phyloP scores from a whole-genome alignment of 768 basidiomycete species.

The Podaxis rugospora region DNA sequence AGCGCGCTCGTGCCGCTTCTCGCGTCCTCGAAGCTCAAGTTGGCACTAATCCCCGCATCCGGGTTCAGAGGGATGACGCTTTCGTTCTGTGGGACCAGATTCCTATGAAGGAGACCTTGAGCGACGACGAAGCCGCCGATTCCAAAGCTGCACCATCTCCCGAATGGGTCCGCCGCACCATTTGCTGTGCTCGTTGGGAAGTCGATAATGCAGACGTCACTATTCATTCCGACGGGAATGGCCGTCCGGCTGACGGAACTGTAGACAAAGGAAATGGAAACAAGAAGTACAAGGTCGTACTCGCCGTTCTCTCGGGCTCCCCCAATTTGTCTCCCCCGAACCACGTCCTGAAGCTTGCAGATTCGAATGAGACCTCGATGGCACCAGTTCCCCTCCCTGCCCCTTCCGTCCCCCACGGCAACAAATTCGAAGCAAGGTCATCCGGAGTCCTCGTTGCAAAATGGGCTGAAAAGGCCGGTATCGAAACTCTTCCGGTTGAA shows the following conservation, averaged over 20 bases:
- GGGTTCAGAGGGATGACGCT: conserved; percentile 78
- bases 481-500: conserved; percentile 53
- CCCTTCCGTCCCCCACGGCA: conserved; percentile 42
- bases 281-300: conserved; percentile 45
- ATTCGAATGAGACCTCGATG: conserved; percentile 25
- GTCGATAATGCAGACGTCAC: conserved; percentile 41
- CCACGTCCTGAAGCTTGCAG: conserved; percentile 24
- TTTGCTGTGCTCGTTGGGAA: conserved; percentile 82
- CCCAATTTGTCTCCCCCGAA: conserved; percentile 31
- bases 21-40: conserved; percentile 87
- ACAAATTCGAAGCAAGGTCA: conserved; percentile 62
- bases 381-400: conserved; percentile 66
- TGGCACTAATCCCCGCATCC: conserved; percentile 75
- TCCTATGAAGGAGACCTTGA: conserved; percentile 30
- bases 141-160: conserved; percentile 42
- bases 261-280: conserved; percentile 5
- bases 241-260: neutral
- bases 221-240: neutral
- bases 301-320: conserved; percentile 47
- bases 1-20: conserved; percentile 82
- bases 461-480: conserved; percentile 65
- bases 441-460: conserved; percentile 55
- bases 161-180: conserved; percentile 82
- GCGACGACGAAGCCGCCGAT: conserved; percentile 23
- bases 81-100: conserved; percentile 81